Base-by-base conservation (phyloP, 495 filamentous ascomycete genomes). In the Lepraria neglecta region DNA sequence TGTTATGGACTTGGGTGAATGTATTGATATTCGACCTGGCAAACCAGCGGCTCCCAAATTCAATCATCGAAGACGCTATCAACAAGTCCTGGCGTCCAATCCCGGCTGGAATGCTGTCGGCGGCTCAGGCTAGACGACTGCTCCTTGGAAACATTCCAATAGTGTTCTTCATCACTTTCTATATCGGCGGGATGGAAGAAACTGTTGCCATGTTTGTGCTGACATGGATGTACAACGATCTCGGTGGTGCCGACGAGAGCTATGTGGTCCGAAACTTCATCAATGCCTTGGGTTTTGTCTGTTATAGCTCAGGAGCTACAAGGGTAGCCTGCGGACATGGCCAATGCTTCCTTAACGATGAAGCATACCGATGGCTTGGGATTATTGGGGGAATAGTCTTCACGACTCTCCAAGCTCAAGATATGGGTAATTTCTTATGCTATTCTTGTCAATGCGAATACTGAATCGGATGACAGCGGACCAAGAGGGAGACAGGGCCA, bases 81-180 rank as follows among this genome's bases (percentile, higher is more conserved):
- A 87, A 87, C 71, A 87, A 85, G 68, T 78, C 79, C 3, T 85
- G 81, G 80, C 74, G 83, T 1, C 78, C 80, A 0, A 70, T 86
- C 4, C 80, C 79, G 0, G 64, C 68, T 0, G 67, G 71, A 1
- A 70, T 72, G 11, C 65, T 84, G 14, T 75, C 72, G 10, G 44
- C 65, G 0, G 65, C 64, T 0, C 69, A 78, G 40, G 72, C 79
- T 5, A 69, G 72, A 31, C 61, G 64, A 3, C 44, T 73, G 1
- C 44, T 84, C 30, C 65, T 81, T 0, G 38, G 62, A 4, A 28
- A 64, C 7, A 70, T 80, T 44, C 74, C 79, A 0, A 6, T 73
- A 12, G 69, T 67, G 19, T 56, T 78, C 35, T 50, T 58, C 5
- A 17, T 75, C 1, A 74, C 60, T 53, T 67, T 60, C 17, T 50